These are phyloP conservation scores for Dactylellina haptotyla DNA, from an alignment of 2,329 filamentous ascomycete species.

Conservation along the genomic window DNA sequence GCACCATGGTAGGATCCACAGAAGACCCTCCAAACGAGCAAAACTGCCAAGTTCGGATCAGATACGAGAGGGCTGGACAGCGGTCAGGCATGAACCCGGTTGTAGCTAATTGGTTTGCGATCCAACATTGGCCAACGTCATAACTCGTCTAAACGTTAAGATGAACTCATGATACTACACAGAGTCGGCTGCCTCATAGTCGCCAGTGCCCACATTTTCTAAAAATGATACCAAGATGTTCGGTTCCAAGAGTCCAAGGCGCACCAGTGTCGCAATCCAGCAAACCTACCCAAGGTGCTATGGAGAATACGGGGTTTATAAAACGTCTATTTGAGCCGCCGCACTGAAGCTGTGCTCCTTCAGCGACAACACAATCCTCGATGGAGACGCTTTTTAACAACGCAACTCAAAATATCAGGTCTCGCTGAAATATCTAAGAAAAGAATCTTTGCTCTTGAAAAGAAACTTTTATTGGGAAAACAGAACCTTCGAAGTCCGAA, in stretches of 20 bases:
- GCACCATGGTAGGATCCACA: neutral
- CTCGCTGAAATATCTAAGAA: too few relatives aligned
- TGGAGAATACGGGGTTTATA: neutral
- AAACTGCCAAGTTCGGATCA: neutral
- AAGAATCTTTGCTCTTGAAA: too few relatives aligned
- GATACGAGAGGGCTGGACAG: neutral
- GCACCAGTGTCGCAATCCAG: neutral
- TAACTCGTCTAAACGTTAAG: neutral
- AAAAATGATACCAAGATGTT: slow-evolving; percentile 6
- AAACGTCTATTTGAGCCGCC: slow-evolving; percentile 15
- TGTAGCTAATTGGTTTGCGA: neutral
- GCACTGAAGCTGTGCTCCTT: neutral
- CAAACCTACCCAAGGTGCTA: neutral
- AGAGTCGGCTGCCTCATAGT: neutral
- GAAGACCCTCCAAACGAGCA: neutral
- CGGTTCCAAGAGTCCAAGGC: neutral
- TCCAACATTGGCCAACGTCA: slow-evolving; percentile 8
- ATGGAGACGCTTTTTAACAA: slow-evolving; percentile 1
- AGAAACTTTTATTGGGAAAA: neutral
- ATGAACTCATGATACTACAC: neutral
- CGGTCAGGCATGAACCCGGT: neutral
- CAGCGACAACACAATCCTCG: neutral
- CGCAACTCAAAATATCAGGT: slow-evolving; percentile 13
- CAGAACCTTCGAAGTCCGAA: neutral
- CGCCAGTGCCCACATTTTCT: neutral